Evolutionary conservation across 768 basidiomycete genomes (phyloP), one percentile per base, ranked within the genome.

Genomic region (Rhodotorula diobovata): DNA sequence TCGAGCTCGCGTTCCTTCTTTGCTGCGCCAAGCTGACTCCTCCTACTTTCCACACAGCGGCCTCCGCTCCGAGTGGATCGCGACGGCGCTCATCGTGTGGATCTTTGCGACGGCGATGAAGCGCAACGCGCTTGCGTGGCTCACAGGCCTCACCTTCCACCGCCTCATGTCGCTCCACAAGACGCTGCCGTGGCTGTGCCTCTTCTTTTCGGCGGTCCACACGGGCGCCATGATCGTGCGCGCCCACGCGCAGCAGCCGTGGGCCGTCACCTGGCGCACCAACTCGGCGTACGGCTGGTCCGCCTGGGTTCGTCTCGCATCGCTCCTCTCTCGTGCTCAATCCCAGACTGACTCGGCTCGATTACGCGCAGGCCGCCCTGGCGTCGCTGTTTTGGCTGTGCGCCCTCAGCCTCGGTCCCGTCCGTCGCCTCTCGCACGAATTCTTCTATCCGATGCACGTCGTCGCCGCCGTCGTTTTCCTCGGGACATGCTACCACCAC

Each of bases 371-470:
- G 61, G 37, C 35, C 50, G 50, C 61, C 25, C 61, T 63, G 4
- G 37, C 25, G 28, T 37, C 61, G 10, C 61, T 63, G 37, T 4
- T 21, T 50, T 63, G 48, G 50, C 61, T 63, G 10, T 63, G 61
- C 61, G 25, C 23, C 15, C 23, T 53, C 35, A 39, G 35, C 35
- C 61, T 63, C 50, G 50, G 28, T 9, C 61, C 61, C 35, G 30
- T 63, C 20, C 61, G 61, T 37, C 61, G 61, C 50, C 50, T 78
- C 2, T 80, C 81, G 45, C 81, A 82, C 74, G 81, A 82, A 69
- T 80, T 80, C 56, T 78, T 81, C 18, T 81, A 82, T 70, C 80
- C 81, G 14, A 80, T 78, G 67, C 82, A 82, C 68, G 79, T 82
- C 23, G 71, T 80, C 18, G 81, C 81, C 59, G 80, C 81, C 2